Base-by-base conservation (phyloP, 2,329 filamentous ascomycete species). In the Mollisiaceae sp. region DNA sequence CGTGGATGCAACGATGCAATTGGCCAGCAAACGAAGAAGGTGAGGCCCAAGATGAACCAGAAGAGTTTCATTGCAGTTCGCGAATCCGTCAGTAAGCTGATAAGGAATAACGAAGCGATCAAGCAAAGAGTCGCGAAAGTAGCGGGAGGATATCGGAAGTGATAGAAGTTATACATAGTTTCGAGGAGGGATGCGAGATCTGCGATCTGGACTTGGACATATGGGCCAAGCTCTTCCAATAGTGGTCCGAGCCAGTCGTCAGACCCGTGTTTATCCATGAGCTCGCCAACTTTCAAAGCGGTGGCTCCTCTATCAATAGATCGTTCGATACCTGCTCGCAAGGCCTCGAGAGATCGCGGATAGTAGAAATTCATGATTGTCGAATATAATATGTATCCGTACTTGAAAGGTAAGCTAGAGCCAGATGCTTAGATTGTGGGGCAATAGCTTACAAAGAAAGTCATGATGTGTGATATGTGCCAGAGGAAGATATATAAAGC, bases 141-240 rank as follows among this genome's bases (percentile, higher is more conserved):
- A 0, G 74, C 71, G 15, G 61, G 60, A 4, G 77, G 76, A 60
- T 70, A 71, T 1, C 73, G 69, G 72, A 77, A 80, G 64, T 79
- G 76, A 62, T 78, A 79, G 62, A 79, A 78, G 58, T 78, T 79
- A 59, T 75, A 75, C 24, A 73, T 57, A 1, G 70, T 70, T 65
- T 79, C 77, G 41, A 79, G 74, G 22, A 76, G 66, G 50, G 77
- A 77, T 1, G 76, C 74, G 18, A 77, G 18, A 58, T 79, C 77
- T 11, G 69, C 71, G 6, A 79, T 62, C 64, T 79, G 75, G 3
- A 79, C 52, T 72, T 79, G 75, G 5, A 78, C 59, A 70, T 72
- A 76, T 1, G 78, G 77, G 1, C 77, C 77, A 0, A 70, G 22
- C 36, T 70, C 58, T 9, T 69, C 67, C 43, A 72, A 20, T 11